Percentiles rank a stretch among this genome's conserved stretches.
These are phyloP conservation scores for Xylaria polymorpha DNA, from an alignment of 2,329 filamentous ascomycete genomes.

Conservation along the genomic window DNA sequence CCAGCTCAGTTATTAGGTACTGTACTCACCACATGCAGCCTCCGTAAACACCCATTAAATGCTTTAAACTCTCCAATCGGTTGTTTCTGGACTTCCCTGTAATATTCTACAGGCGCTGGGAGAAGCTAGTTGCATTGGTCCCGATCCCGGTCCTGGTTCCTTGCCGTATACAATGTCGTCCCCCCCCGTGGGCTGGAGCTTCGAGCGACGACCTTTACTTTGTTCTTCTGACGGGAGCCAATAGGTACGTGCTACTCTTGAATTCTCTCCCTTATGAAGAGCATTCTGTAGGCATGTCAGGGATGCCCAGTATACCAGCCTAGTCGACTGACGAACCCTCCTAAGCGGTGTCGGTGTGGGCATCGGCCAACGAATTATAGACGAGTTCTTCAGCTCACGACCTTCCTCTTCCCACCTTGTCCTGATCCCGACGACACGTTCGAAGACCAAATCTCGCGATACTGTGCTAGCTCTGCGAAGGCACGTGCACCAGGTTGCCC, in stretches of 20 bases:
- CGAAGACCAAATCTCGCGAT: slow-evolving; percentile 76
- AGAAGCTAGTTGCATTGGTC: background rate
- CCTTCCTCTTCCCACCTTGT: slow-evolving; percentile 76
- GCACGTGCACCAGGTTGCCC: slow-evolving; percentile 66
- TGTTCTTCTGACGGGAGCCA: slow-evolving; percentile 50
- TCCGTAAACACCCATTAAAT: background rate
- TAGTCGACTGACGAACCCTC: slow-evolving; percentile 16
- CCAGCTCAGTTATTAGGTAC: background rate
- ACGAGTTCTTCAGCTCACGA: slow-evolving; percentile 82
- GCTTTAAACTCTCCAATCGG: background rate
- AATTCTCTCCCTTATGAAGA: background rate
- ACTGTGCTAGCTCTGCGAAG: slow-evolving; percentile 73
- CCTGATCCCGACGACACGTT: slow-evolving; percentile 86
- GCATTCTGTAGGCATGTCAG: background rate
- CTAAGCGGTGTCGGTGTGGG: slow-evolving; percentile 86
- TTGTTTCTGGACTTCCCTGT: background rate
- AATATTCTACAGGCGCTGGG: background rate
- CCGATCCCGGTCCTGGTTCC: background rate
- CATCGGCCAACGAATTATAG: slow-evolving; percentile 85
- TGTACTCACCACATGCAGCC: background rate
- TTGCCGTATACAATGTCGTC: slow-evolving; percentile 42
- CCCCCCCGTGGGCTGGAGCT: slow-evolving; percentile 49
- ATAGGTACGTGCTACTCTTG: slow-evolving; percentile 46
- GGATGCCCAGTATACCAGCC: background rate
- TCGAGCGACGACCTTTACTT: slow-evolving; percentile 50